These are phyloP conservation scores for Mallotus nudiflorus DNA, from an alignment of 345 rosid species.

Conservation along the genomic window DNA sequence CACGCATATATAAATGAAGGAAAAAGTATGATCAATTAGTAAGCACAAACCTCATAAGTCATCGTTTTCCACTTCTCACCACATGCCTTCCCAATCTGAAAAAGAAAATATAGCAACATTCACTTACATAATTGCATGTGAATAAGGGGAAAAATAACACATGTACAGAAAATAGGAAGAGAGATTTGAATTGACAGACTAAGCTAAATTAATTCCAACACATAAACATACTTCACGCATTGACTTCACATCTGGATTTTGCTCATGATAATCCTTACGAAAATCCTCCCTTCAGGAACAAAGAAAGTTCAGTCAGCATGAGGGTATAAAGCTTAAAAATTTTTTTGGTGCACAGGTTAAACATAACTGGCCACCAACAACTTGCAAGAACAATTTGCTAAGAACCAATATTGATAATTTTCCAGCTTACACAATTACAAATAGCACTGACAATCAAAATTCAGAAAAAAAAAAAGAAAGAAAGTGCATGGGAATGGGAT, in stretches of 20 bases:
- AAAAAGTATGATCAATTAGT: neutral
- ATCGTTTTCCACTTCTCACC: slow-evolving; percentile 95
- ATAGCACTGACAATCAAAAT: neutral
- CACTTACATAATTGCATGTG: slow-evolving; percentile 7
- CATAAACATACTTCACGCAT: slow-evolving; percentile 76
- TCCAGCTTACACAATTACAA: neutral
- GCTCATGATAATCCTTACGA: slow-evolving; percentile 80
- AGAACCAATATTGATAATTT: neutral
- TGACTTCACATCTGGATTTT: slow-evolving; percentile 82
- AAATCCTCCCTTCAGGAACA: slow-evolving; percentile 69
- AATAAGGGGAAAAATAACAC: too few species aligned
- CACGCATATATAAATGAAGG: neutral
- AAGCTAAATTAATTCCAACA: slow-evolving; percentile 3
- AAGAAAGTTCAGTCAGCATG: slow-evolving; percentile 13
- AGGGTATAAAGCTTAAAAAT: neutral
- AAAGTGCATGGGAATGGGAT: neutral
- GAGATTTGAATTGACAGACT: neutral
- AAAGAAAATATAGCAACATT: slow-evolving; percentile 20
- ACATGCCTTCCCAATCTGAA: slow-evolving; percentile 91
- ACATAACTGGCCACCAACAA: neutral
- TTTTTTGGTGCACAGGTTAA: neutral
- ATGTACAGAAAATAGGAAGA: neutral
- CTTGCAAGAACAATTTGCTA: neutral
- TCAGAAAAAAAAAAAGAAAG: neutral
- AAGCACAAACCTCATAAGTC: slow-evolving; percentile 69